Evolutionary conservation across 2,329 filamentous ascomycete species (phyloP).

Genomic region (Hymenoscyphus occultus): DNA sequence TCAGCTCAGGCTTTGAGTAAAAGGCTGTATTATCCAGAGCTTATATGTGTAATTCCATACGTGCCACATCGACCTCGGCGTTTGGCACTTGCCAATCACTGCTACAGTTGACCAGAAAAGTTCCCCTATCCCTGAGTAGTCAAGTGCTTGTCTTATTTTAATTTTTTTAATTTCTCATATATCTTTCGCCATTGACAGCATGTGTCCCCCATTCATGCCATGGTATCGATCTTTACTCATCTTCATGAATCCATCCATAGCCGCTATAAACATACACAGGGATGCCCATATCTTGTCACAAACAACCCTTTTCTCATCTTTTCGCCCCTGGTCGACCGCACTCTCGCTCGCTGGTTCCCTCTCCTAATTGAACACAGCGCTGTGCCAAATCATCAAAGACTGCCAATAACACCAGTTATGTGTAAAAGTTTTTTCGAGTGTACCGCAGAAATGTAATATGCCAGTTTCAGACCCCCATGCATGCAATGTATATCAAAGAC

Average conservation of each 20-base stretch:
- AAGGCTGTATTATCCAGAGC: not conserved
- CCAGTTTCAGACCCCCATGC: constrained; percentile 17
- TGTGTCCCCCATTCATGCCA: constrained; percentile 12
- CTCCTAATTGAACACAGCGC: constrained; percentile 4
- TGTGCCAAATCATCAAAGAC: constrained; percentile 13
- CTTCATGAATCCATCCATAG: constrained; percentile 19
- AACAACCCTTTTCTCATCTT: constrained; percentile 12
- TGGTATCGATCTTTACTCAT: constrained; percentile 19
- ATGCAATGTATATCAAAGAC: constrained; percentile 24
- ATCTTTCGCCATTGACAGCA: constrained; percentile 18
- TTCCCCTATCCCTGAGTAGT: not conserved
- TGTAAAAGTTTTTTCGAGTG: constrained; percentile 6
- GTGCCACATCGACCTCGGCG: not conserved
- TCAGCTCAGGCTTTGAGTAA: not conserved
- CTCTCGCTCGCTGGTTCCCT: constrained; percentile 1
- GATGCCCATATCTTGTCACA: constrained; percentile 15
- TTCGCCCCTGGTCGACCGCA: too few relatives aligned
- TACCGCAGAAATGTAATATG: constrained; percentile 15
- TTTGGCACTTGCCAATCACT: not conserved
- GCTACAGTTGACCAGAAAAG: not conserved
- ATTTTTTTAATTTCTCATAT: constrained; percentile 18
- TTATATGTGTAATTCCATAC: not conserved
- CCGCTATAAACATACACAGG: constrained; percentile 24
- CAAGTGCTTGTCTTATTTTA: not conserved
- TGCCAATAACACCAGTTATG: constrained; percentile 11